Conservation (phyloP, 208 protist species). For the Trypanosoma theileri region DNA sequence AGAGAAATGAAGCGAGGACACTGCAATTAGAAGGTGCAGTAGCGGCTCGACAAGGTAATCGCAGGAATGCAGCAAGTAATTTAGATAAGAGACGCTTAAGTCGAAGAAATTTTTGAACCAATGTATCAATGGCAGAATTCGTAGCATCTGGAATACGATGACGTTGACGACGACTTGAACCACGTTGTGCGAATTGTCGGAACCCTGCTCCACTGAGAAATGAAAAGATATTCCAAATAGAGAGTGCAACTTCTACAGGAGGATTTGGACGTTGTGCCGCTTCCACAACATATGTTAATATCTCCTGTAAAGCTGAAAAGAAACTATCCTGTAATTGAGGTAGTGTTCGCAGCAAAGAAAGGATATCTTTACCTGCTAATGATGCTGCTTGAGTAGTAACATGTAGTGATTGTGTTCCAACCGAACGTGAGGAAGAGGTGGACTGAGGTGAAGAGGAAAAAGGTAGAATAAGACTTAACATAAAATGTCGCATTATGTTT, state of each 20-base stretch:
- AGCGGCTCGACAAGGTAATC: not conserved
- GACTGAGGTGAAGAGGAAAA: not conserved
- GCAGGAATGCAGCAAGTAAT: conserved; percentile 9
- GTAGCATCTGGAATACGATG: not conserved
- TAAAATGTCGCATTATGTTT: conserved; percentile 25
- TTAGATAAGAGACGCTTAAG: not conserved
- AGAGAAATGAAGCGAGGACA: conserved; percentile 25
- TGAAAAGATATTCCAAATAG: conserved; percentile 30
- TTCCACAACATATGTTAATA: conserved; percentile 7
- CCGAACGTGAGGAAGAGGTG: no score
- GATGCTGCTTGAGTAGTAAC: conserved; percentile 19
- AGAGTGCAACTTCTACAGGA: conserved; percentile 20
- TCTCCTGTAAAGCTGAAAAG: conserved; percentile 13
- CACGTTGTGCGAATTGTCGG: conserved; percentile 20
- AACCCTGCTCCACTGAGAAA: conserved; percentile 24
- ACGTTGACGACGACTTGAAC: conserved; percentile 23
- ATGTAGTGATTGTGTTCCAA: conserved; percentile 2
- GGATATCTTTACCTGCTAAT: conserved; percentile 26
- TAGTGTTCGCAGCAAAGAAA: conserved; percentile 28
- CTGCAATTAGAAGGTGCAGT: not conserved
- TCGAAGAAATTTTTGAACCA: conserved; percentile 11
- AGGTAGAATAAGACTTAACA: conserved; percentile 28
- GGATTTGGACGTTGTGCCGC: not conserved
- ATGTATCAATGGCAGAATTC: conserved; percentile 1
- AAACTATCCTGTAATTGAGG: conserved; percentile 21